phyloP scores from a whole-genome alignment of 345 rosid species.

The Heritiera littoralis region DNA sequence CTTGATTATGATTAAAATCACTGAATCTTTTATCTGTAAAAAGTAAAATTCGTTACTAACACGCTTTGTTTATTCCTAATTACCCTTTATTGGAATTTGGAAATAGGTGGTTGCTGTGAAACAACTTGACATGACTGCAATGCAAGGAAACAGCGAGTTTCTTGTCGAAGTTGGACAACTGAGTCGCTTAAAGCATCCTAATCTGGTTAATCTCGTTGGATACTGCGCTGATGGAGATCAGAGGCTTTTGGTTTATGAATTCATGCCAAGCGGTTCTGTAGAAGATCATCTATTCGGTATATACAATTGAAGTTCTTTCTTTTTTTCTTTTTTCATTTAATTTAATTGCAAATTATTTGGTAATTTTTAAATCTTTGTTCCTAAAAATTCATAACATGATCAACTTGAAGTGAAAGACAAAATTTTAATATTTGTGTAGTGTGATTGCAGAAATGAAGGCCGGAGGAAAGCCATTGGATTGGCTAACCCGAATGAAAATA shows the following conservation, averaged over 20 bases:
- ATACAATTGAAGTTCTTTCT: not conserved
- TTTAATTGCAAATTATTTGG: not conserved
- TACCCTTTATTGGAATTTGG: not conserved
- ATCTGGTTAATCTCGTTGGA: constrained; percentile 48
- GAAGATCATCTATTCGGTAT: constrained; percentile 44
- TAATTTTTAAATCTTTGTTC: too few species aligned
- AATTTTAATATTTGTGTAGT: not conserved
- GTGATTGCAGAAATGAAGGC: constrained; percentile 34
- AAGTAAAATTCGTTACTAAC: not conserved
- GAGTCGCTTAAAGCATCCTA: constrained; percentile 42
- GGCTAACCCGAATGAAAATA: constrained; percentile 64
- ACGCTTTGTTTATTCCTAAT: not conserved
- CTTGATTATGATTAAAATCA: too few species aligned
- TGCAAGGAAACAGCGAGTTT: constrained; percentile 47
- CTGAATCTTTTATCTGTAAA: not conserved
- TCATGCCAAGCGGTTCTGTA: constrained; percentile 39
- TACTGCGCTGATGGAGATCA: constrained; percentile 68
- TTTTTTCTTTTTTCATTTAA: not conserved
- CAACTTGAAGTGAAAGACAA: not conserved
- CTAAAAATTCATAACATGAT: not conserved
- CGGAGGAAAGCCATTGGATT: constrained; percentile 43
- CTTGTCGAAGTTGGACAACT: constrained; percentile 41
- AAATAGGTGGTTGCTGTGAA: constrained; percentile 53
- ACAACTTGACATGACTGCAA: constrained; percentile 56
- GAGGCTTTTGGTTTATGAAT: constrained; percentile 54